Evolutionary conservation across 2,329 filamentous ascomycete genomes (phyloP), one percentile per base, ranked within the genome.

Genomic region (Fusarium scirpi): DNA sequence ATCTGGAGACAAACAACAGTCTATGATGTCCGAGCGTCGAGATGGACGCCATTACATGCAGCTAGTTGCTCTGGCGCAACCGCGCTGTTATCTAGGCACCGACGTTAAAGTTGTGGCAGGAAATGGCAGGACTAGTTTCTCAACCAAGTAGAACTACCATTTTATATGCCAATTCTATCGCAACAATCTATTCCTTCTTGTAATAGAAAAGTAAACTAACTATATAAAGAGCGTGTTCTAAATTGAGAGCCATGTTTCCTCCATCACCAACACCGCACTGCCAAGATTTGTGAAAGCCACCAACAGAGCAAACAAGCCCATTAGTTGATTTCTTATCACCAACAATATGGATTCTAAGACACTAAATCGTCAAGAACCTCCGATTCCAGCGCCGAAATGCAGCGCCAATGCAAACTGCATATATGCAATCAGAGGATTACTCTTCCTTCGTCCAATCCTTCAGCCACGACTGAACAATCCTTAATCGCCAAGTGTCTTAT

Each of bases 401-500:
- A 16, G 16, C 9, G 10, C 9, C 20, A 11, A 13, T 18, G 12
- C 29, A 49, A 51, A 51, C 20, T 25, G 30, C 29, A 34, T 25
- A 13, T 13, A 5, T 12, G 16, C 4, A n/a, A 38, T 7, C 16
- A 5, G 18, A 18, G 12, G 12, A n/a, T 13, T 11, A 0, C 22
- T 4, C 0, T 6, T 12, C 9, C 4, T 20, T 4, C 15, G 10
- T 7, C 15, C 20, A 24, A 16, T 15, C 41, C 1, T 2, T 16
- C 22, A 12, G 25, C 10, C 18, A n/a, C 3, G 34, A 38, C 13
- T 22, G 24, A 20, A 2, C 1, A 20, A 3, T 1, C 15, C 5
- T 20, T 20, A 53, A 29, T 16, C 15, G 5, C 34, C 34, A 24
- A 53, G 11, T 6, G 27, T 34, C 16, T 67, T 67, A 6, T 62